Evolutionary conservation across 148 eudicot species (phyloP).

Genomic region (Cornus kousa): DNA sequence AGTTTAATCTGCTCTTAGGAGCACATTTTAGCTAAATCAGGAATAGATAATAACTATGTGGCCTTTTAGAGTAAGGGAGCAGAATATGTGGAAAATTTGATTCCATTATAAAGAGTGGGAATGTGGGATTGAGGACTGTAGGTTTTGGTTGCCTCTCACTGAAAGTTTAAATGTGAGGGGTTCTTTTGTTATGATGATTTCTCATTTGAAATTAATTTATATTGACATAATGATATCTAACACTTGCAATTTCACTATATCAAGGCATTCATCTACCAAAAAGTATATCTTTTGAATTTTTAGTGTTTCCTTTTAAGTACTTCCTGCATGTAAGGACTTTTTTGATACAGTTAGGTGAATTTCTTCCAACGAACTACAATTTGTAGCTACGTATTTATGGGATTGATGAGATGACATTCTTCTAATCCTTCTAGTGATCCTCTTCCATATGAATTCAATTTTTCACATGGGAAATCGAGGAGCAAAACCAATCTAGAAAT

Average conservation of each 20-base stretch:
- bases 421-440: background rate
- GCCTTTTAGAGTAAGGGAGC: background rate
- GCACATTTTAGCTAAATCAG: too few species aligned
- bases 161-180: background rate
- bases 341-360: background rate
- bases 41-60: too few species aligned
- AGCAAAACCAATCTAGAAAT: background rate
- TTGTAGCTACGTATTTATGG: background rate
- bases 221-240: background rate
- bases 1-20: background rate
- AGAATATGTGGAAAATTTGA: background rate
- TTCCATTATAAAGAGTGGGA: background rate
- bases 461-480: background rate
- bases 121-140: background rate
- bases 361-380: background rate
- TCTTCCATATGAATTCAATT: background rate
- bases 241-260: background rate
- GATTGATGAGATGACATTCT: background rate
- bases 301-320: too few species aligned
- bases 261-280: background rate
- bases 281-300: too few species aligned
- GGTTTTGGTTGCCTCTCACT: background rate
- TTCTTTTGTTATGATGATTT: background rate
- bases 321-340: background rate
- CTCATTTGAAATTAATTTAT: background rate